phyloP scores from a whole-genome alignment of 2,329 filamentous ascomycete genomes.

The Colletotrichum costaricense region DNA sequence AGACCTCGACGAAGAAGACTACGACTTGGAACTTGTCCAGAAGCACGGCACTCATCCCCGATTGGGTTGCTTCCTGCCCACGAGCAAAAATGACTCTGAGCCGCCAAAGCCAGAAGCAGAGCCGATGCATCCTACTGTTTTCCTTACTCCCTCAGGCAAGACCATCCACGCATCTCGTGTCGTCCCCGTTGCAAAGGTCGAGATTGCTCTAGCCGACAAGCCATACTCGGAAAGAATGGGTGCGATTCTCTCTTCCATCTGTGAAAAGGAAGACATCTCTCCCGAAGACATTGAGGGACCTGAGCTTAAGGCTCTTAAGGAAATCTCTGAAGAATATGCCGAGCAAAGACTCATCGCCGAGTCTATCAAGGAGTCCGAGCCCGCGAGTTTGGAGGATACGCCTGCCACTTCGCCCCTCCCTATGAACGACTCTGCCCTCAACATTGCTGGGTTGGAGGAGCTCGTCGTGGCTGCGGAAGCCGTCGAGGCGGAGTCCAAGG shows the following conservation, averaged over 20 bases:
- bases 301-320: conserved; percentile 47
- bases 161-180: conserved; percentile 62
- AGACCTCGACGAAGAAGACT: conserved; percentile 57
- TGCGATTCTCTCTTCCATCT: conserved; percentile 50
- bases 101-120: conserved; percentile 53
- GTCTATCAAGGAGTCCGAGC: conserved; percentile 41
- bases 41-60: conserved; percentile 63
- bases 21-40: conserved; percentile 62
- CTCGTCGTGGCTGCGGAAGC: conserved; percentile 26
- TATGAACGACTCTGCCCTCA: conserved; percentile 25
- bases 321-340: conserved; percentile 33
- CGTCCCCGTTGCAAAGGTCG: conserved; percentile 39
- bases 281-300: conserved; percentile 48
- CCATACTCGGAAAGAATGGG: conserved; percentile 39
- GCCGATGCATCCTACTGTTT: conserved; percentile 60
- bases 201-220: conserved; percentile 19
- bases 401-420: conserved; percentile 33
- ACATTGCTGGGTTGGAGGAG: conserved; percentile 27
- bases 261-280: conserved; percentile 48
- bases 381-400: conserved; percentile 39
- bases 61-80: conserved; percentile 63
- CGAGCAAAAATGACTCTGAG: conserved; percentile 58
- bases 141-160: conserved; percentile 59
- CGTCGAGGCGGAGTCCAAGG: conserved; percentile 21
- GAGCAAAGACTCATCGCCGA: conserved; percentile 28